These are phyloP conservation scores for Backusella sp. DNA, from an alignment of 192 early-diverging fungal genomes.

Conservation along the genomic window DNA sequence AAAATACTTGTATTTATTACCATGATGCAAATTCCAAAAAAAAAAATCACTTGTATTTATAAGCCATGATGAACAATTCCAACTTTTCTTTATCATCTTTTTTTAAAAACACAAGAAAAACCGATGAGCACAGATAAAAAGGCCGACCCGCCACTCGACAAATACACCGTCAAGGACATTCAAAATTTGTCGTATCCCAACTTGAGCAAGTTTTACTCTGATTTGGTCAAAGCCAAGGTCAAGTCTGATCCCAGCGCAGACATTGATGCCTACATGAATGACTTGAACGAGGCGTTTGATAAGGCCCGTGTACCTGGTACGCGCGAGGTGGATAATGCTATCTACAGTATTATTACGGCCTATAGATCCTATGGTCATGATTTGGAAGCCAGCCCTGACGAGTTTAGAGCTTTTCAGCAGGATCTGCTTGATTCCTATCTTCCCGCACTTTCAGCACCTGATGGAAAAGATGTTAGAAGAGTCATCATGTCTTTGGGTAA, in stretches of 20 bases:
- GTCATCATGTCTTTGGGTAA: not conserved
- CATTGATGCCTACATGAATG: not conserved
- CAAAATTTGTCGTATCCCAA: not conserved
- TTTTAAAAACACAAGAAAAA: too few relatives aligned
- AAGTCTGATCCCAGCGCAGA: not conserved
- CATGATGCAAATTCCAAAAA: too few relatives aligned
- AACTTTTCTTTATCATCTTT: too few relatives aligned
- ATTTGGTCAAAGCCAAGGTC: not conserved
- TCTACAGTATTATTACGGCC: not conserved
- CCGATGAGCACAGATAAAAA: not conserved
- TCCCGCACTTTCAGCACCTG: not conserved
- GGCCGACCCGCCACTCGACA: not conserved
- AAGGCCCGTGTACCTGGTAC: not conserved
- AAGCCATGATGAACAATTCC: too few relatives aligned
- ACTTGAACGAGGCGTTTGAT: not conserved
- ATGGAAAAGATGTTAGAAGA: not conserved
- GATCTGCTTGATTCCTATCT: not conserved
- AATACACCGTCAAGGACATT: not conserved
- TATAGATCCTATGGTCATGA: not conserved
- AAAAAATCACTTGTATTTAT: too few relatives aligned
- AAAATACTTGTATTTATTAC: too few relatives aligned
- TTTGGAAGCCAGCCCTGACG: not conserved
- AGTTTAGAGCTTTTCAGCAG: not conserved
- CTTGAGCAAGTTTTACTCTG: not conserved
- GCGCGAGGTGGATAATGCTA: not conserved